phyloP scores from a whole-genome alignment of 176 grass and related monocot species.

The Coix lacrymajobi region DNA sequence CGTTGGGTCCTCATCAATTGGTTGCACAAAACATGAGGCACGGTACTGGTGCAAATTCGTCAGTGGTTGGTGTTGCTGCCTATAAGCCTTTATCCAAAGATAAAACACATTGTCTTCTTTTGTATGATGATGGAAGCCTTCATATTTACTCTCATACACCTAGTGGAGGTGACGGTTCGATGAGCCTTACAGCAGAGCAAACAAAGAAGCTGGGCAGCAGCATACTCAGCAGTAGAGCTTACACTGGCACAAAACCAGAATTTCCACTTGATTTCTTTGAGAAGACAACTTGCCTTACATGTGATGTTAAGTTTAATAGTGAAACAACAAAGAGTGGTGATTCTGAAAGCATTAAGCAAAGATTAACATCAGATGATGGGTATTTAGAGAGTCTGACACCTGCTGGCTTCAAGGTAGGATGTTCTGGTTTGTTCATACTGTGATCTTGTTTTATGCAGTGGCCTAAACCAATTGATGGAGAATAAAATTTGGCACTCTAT shows the following conservation, averaged over 20 bases:
- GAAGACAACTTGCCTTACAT: conserved; percentile 78
- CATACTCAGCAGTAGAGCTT: conserved; percentile 74
- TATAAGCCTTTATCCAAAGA: conserved; percentile 99
- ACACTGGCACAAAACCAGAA: conserved; percentile 64
- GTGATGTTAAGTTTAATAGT: conserved; percentile 76
- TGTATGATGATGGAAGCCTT: conserved; percentile 98
- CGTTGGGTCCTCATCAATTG: conserved; percentile 59
- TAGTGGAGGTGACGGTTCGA: conserved; percentile 49
- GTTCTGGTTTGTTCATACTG: conserved; percentile 2
- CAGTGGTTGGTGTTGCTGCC: conserved; percentile 84
- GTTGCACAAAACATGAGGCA: conserved; percentile 83
- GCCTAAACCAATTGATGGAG: conserved; percentile 1
- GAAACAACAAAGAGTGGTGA: conserved; percentile 76
- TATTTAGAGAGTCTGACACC: conserved; percentile 70
- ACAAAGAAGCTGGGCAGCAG: conserved; percentile 83
- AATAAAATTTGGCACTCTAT: conserved; percentile 23
- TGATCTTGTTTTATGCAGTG: conserved; percentile 17
- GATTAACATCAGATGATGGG: conserved; percentile 77
- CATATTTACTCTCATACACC: conserved; percentile 83
- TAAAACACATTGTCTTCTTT: conserved; percentile 87
- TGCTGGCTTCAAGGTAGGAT: conserved; percentile 82
- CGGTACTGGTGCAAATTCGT: conserved; percentile 47
- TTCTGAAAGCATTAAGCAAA: conserved; percentile 91
- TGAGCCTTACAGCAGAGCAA: conserved; percentile 55
- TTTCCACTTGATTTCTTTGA: conserved; percentile 97